Evolutionary conservation across 768 basidiomycete genomes (phyloP).

Genomic region (Lactarius trivialis): DNA sequence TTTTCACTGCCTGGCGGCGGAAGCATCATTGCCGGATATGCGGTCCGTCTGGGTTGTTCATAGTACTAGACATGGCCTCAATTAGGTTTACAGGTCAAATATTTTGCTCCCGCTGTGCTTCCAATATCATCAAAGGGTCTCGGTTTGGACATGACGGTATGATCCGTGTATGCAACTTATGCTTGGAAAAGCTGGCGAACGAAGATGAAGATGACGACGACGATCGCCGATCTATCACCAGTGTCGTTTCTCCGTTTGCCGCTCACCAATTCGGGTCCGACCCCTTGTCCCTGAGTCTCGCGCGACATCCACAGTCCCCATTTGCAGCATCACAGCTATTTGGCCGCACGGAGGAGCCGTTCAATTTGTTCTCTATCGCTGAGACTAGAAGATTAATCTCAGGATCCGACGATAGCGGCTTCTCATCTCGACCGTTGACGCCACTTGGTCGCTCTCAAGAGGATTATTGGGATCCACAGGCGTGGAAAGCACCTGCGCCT

Average conservation of each 20-base stretch:
- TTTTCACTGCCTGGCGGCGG: constrained; percentile 89
- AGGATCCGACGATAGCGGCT: constrained; percentile 48
- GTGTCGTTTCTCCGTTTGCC: constrained; percentile 61
- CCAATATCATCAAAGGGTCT: constrained; percentile 90
- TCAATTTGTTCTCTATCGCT: constrained; percentile 76
- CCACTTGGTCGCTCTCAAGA: constrained; percentile 46
- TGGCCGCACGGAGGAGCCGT: constrained; percentile 68
- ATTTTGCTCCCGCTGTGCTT: constrained; percentile 95
- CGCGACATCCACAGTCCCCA: constrained; percentile 71
- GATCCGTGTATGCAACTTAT: constrained; percentile 92
- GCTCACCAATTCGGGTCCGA: constrained; percentile 67
- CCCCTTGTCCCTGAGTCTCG: constrained; percentile 32
- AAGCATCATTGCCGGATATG: constrained; percentile 99
- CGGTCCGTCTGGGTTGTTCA: constrained; percentile 41
- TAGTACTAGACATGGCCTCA: not conserved
- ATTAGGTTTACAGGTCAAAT: constrained; percentile 69
- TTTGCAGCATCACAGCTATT: constrained; percentile 85
- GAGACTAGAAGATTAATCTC: constrained; percentile 56
- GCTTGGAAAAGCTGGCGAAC: constrained; percentile 85
- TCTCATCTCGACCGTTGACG: constrained; percentile 45
- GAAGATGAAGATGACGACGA: constrained; percentile 90
- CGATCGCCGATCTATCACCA: constrained; percentile 77
- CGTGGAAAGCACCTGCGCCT: constrained; percentile 56
- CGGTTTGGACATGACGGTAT: constrained; percentile 94
- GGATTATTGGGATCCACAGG: constrained; percentile 29